Conservation (phyloP, 1,139 yeast species). For the Zygosaccharomyces sapae region DNA sequence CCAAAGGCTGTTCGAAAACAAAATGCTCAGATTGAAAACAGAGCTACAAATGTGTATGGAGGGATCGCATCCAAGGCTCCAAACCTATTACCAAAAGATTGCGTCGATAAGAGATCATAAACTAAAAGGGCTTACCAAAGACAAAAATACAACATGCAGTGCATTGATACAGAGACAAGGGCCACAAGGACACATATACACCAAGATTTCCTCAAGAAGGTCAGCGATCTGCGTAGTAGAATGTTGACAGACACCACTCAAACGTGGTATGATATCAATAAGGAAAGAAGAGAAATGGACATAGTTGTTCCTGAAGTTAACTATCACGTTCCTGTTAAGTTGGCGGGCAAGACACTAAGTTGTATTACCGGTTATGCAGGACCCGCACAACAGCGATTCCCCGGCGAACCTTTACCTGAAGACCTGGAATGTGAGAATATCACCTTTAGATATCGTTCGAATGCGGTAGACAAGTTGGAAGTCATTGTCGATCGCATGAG, state of each 20-base stretch:
- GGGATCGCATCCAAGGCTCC: slow-evolving; percentile 86
- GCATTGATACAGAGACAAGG: slow-evolving; percentile 74
- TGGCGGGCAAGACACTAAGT: slow-evolving; percentile 33
- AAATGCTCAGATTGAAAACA: slow-evolving; percentile 66
- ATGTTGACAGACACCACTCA: slow-evolving; percentile 74
- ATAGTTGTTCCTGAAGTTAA: slow-evolving; percentile 51
- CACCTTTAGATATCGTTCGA: slow-evolving; percentile 34
- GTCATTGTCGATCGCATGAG: slow-evolving; percentile 40
- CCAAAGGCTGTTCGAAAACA: slow-evolving; percentile 72
- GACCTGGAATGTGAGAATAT: slow-evolving; percentile 35
- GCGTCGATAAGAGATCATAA: slow-evolving; percentile 68
- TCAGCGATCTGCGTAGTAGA: slow-evolving; percentile 62
- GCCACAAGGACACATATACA: slow-evolving; percentile 79
- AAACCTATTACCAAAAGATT: slow-evolving; percentile 61
- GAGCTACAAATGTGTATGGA: slow-evolving; percentile 83
- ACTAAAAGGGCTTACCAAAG: slow-evolving; percentile 61
- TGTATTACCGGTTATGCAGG: slow-evolving; percentile 39
- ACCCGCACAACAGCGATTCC: slow-evolving; percentile 32
- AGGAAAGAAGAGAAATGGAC: slow-evolving; percentile 84
- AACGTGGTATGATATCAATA: slow-evolving; percentile 87
- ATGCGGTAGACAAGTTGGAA: slow-evolving; percentile 38
- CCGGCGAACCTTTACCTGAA: slow-evolving; percentile 34
- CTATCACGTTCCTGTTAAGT: slow-evolving; percentile 37
- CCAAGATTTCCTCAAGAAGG: slow-evolving; percentile 71
- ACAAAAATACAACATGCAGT: slow-evolving; percentile 66